Base-by-base conservation (phyloP, 2,329 filamentous ascomycete species). In the Stachybotrys elegans region DNA sequence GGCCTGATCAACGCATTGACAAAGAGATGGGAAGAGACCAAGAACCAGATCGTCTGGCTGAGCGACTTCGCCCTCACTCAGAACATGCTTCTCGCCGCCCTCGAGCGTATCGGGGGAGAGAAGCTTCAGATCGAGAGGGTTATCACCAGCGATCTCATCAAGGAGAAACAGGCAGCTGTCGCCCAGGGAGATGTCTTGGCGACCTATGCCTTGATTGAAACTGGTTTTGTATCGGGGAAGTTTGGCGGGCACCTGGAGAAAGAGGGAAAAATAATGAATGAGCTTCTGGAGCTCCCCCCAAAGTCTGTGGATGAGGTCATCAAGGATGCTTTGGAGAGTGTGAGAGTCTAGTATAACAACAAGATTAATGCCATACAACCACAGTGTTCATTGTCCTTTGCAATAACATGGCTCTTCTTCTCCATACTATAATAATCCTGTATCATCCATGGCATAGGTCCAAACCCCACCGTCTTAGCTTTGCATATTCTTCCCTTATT, bases 51-150 rank as follows among this genome's bases (percentile, higher is more conserved):
- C 36, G 49, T 65, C 14, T 57, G 53, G 40, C 45, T 66, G n/a
- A 58, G 58, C 42, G 62, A 67, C 42, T 61, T 63, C 43, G 56
- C 54, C 2, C 47, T 58, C 16, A 59, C 57, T 6, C 62, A 63
- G 49, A 57, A 51, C 31, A 51, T 60, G 44, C 37, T 67, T 12
- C 49, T 76, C 34, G 72, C 72, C 41, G 69, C 73, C 8, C 60
- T 77, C 3, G 74, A 79, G 53, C 66, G 69, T 12, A 65, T 72
- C 5, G 69, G 75, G 46, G 66, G 72, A 3, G 61, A 71, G n/a
- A 68, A 70, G 32, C 60, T 61, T 40, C 29, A 36, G 4, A 52
- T 48, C 2, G 57, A 60, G 32, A 51, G 23, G 3, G 29, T 65
- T 25, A 49, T 62, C 23, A 59, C 55, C 37, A 25, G 45, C 4